These are phyloP conservation scores for Rubia occidens DNA, from an alignment of 305 asterid species.

Conservation along the genomic window DNA sequence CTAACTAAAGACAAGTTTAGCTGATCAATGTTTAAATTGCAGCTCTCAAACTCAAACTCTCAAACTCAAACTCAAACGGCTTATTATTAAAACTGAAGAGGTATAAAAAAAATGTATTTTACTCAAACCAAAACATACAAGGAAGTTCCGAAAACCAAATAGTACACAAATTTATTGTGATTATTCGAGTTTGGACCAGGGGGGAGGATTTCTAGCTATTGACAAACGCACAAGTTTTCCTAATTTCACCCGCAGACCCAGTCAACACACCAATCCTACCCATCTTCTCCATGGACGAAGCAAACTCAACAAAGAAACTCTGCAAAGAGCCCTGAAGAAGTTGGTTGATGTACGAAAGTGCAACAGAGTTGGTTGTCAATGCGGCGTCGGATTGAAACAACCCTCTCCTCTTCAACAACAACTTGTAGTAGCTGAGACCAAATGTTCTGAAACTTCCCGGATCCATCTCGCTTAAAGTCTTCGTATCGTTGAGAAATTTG, in stretches of 20 bases:
- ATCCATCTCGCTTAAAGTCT: constrained; percentile 56
- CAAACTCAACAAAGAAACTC: constrained; percentile 44
- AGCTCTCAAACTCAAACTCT: too few species aligned
- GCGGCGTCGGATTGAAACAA: constrained; percentile 66
- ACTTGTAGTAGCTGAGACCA: constrained; percentile 49
- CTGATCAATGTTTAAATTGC: too few species aligned
- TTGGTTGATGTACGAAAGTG: constrained; percentile 34
- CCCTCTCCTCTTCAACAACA: constrained; percentile 55
- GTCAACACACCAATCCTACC: constrained; percentile 47
- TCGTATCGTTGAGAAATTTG: constrained; percentile 32
- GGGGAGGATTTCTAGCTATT: constrained; percentile 20
- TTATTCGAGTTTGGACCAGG: neutral
- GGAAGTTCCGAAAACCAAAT: neutral
- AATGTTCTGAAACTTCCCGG: constrained; percentile 62
- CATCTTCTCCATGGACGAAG: constrained; percentile 69
- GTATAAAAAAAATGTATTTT: neutral
- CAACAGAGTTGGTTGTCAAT: constrained; percentile 33
- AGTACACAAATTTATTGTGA: neutral
- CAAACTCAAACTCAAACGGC: too few species aligned
- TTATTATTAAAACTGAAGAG: neutral
- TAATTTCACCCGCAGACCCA: constrained; percentile 49
- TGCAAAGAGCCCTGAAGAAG: constrained; percentile 30
- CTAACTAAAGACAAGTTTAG: too few species aligned
- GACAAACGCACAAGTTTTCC: constrained; percentile 57
- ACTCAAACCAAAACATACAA: neutral